Base-by-base conservation (phyloP, 2,329 filamentous ascomycete species). In the Phyllachora maydis region DNA sequence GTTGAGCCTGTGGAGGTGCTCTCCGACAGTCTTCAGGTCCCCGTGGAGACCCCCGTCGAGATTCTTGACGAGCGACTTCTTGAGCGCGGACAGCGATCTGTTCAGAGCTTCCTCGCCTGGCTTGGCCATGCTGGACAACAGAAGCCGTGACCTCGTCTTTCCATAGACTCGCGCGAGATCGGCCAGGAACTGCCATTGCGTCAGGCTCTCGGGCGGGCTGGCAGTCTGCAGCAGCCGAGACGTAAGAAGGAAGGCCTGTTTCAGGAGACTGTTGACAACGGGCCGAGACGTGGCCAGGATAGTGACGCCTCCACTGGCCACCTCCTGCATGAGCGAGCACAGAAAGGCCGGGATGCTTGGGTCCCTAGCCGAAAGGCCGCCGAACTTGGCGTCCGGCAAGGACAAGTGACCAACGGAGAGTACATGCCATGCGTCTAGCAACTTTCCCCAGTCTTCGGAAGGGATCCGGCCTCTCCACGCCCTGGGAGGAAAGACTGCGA, bases 401-500 rank as follows among this genome's bases (percentile, higher is more conserved):
- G 60, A 54, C 15, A 88, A 45, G 31, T 82, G 65, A 3, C 69
- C 59, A 25, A 70, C 58, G 5, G 66, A 51, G 5, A 92, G 56
- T 8, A 65, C 52, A 11, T 69, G 50, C 81, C 81, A 93, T 17
- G 78, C 71, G 31, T 75, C 64, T 22, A 90, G 51, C 41, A 75
- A 81, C 16, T 64, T 56, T 32, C 73, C 59, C 82, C 82, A 92
- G 47, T 92, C 78, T 23, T 59, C 49, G 4, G 67, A 49, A 18
- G 59, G 54, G 29, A 92, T 61, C 34, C 62, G 61, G 33, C 63
- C 60, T 38, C 69, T 68, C 52, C 81, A 68, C 26, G 55, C 52
- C 16, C 63, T 51, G 30, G 71, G 61, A 11, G 83, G 85, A 36
- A 88, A 82, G 11, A 75, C 65, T 27, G 75, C 81, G 46, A 93